Percentiles rank a stretch among this genome's conserved stretches.
phyloP scores from a whole-genome alignment of 768 basidiomycete genomes.

The Mycena rebaudengoi region DNA sequence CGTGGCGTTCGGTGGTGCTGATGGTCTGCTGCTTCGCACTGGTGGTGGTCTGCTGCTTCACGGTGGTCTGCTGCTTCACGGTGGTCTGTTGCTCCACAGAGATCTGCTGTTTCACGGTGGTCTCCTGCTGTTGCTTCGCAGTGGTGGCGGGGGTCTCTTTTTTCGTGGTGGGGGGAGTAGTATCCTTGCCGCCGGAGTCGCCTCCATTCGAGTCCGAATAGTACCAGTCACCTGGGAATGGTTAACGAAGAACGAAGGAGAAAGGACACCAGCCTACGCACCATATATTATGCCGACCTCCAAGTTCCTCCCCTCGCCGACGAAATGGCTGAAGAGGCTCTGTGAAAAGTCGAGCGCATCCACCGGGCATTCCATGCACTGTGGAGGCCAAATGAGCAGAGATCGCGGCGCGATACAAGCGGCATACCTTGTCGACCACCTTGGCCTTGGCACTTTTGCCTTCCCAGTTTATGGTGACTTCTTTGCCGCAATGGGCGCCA shows the following conservation, averaged over 20 bases:
- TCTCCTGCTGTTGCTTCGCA: too few relatives aligned
- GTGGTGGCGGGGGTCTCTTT: too few relatives aligned
- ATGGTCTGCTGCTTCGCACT: too few relatives aligned
- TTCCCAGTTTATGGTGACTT: conserved; percentile 43
- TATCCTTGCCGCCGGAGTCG: too few relatives aligned
- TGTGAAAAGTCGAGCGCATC: conserved; percentile 50
- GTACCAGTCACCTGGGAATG: not conserved
- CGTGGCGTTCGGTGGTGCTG: too few relatives aligned
- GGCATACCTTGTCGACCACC: conserved; percentile 43
- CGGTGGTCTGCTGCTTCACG: too few relatives aligned
- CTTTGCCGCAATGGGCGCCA: conserved; percentile 44
- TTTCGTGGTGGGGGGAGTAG: too few relatives aligned
- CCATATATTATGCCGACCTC: conserved; percentile 1
- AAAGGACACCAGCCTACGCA: not conserved
- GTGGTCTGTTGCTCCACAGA: too few relatives aligned
- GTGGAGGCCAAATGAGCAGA: not conserved
- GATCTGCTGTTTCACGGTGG: too few relatives aligned
- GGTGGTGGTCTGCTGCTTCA: too few relatives aligned
- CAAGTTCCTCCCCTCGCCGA: conserved; percentile 11
- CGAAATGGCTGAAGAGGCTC: conserved; percentile 47
- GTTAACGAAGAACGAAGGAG: not conserved
- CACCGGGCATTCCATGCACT: conserved; percentile 42
- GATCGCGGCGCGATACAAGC: not conserved
- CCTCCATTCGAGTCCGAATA: too few relatives aligned
- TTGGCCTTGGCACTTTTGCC: conserved; percentile 40